Conservation (phyloP, 2,329 filamentous ascomycete genomes). For the Emericellopsis atlantica region DNA sequence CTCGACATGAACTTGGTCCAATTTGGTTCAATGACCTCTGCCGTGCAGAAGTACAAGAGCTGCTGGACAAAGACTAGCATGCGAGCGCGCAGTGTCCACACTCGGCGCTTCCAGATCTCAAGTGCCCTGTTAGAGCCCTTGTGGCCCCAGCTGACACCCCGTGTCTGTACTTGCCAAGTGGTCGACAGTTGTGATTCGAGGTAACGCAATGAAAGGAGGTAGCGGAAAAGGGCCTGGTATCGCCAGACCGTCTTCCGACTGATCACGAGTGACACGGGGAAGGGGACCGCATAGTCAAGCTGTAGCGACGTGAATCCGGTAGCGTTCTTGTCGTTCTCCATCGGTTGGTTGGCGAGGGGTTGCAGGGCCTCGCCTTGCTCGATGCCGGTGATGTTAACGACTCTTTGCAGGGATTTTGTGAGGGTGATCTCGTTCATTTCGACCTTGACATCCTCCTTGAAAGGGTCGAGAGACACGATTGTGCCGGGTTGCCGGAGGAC, state of each 20-base stretch:
- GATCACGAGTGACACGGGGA: slow-evolving; percentile 89
- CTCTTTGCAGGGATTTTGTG: slow-evolving; percentile 86
- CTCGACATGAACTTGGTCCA: slow-evolving; percentile 91
- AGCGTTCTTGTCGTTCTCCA: slow-evolving; percentile 78
- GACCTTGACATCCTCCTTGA: slow-evolving; percentile 97
- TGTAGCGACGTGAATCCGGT: slow-evolving; percentile 86
- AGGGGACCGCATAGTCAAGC: slow-evolving; percentile 87
- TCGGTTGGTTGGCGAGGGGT: slow-evolving; percentile 47
- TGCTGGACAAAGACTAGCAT: slow-evolving; percentile 98
- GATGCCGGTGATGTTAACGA: slow-evolving; percentile 92
- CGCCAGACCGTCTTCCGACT: slow-evolving; percentile 93
- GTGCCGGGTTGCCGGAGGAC: slow-evolving; percentile 93
- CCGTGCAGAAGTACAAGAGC: slow-evolving; percentile 89
- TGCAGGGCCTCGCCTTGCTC: slow-evolving; percentile 79
- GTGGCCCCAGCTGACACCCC: slow-evolving; percentile 70
- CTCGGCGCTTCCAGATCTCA: slow-evolving; percentile 84
- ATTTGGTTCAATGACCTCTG: slow-evolving; percentile 95
- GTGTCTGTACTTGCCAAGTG: slow-evolving; percentile 84
- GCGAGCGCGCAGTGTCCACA: slow-evolving; percentile 80
- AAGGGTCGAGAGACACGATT: slow-evolving; percentile 85
- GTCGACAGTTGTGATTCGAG: slow-evolving; percentile 77
- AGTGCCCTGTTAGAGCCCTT: slow-evolving; percentile 59
- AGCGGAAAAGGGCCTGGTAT: slow-evolving; percentile 92
- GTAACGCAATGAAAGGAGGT: slow-evolving; percentile 79
- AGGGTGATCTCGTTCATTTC: slow-evolving; percentile 92